Conservation (phyloP, 108 stramenopile genomes). For the Seminavis robusta region DNA sequence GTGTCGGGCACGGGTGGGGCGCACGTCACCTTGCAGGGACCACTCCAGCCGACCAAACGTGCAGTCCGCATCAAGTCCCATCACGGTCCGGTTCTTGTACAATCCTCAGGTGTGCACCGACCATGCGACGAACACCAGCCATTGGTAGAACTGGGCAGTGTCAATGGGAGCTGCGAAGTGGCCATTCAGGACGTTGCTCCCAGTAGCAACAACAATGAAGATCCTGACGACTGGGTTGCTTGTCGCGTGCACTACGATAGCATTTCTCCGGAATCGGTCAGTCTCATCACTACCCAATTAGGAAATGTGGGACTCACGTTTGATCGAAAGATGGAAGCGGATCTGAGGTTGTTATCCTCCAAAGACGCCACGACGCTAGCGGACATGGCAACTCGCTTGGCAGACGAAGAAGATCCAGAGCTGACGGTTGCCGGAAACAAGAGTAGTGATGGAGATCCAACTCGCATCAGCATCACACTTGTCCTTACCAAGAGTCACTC, state of each 20-base stretch:
- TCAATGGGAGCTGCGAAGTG: slow-evolving; percentile 85
- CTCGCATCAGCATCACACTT: not conserved
- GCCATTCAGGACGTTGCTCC: not conserved
- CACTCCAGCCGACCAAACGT: not conserved
- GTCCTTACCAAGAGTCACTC: not conserved
- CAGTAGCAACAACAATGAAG: not conserved
- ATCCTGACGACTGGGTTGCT: slow-evolving; percentile 13
- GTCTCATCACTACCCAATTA: slow-evolving; percentile 40
- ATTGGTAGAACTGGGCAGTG: slow-evolving; percentile 78
- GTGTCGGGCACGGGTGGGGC: slow-evolving; percentile 32
- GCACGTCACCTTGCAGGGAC: not conserved
- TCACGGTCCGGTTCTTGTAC: slow-evolving; percentile 64
- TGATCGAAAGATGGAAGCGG: slow-evolving; percentile 85
- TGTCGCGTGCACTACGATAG: slow-evolving; percentile 78
- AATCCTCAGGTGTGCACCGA: slow-evolving; percentile 5
- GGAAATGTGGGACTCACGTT: slow-evolving; percentile 58
- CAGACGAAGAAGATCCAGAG: slow-evolving; percentile 39
- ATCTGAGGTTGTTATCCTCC: slow-evolving; percentile 54
- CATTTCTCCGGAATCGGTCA: slow-evolving; percentile 65
- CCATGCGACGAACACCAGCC: slow-evolving; percentile 4
- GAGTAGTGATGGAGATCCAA: slow-evolving; percentile 7
- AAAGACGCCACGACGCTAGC: not conserved
- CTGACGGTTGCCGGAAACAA: too few species aligned
- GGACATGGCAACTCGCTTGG: slow-evolving; percentile 30
- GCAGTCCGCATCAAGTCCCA: slow-evolving; percentile 71